Evolutionary conservation across 495 filamentous ascomycete genomes (phyloP).

Genomic region (Oidiodendron maius): DNA sequence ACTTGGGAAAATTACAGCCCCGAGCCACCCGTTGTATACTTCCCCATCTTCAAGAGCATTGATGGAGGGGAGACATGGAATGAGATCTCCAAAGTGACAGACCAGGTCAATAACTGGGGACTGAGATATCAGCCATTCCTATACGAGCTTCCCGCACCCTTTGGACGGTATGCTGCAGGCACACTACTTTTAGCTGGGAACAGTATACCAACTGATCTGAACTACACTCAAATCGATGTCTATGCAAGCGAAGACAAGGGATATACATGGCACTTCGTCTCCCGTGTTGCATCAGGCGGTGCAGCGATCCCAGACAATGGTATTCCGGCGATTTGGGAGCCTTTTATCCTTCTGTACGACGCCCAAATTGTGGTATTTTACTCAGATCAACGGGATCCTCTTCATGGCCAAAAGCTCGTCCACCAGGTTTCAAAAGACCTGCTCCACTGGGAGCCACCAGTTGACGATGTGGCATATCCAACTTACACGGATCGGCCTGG

Average conservation of each 20-base stretch:
- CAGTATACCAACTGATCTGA: slow-evolving; percentile 56
- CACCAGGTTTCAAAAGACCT: slow-evolving; percentile 55
- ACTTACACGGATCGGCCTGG: slow-evolving; percentile 59
- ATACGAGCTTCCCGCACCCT: slow-evolving; percentile 47
- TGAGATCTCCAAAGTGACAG: slow-evolving; percentile 53
- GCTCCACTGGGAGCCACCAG: slow-evolving; percentile 47
- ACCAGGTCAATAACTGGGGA: slow-evolving; percentile 58
- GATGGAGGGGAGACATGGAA: slow-evolving; percentile 59
- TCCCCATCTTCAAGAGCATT: slow-evolving; percentile 58
- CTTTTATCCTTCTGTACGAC: slow-evolving; percentile 52
- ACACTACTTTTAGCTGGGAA: slow-evolving; percentile 59
- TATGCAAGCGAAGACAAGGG: slow-evolving; percentile 57
- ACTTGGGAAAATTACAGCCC: slow-evolving; percentile 61
- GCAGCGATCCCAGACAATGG: slow-evolving; percentile 55
- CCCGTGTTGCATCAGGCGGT: slow-evolving; percentile 58
- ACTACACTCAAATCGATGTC: slow-evolving; percentile 58
- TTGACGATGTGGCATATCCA: slow-evolving; percentile 55
- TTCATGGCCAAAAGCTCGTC: slow-evolving; percentile 60
- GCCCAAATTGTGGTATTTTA: slow-evolving; percentile 59
- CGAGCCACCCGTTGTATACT: slow-evolving; percentile 51
- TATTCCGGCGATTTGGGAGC: slow-evolving; percentile 65
- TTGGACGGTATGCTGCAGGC: slow-evolving; percentile 52
- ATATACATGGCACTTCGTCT: slow-evolving; percentile 59
- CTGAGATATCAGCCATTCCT: slow-evolving; percentile 64
- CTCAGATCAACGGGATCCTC: slow-evolving; percentile 61